Evolutionary conservation across 805 yeast species (phyloP).

Genomic region (Candida saitoana): DNA sequence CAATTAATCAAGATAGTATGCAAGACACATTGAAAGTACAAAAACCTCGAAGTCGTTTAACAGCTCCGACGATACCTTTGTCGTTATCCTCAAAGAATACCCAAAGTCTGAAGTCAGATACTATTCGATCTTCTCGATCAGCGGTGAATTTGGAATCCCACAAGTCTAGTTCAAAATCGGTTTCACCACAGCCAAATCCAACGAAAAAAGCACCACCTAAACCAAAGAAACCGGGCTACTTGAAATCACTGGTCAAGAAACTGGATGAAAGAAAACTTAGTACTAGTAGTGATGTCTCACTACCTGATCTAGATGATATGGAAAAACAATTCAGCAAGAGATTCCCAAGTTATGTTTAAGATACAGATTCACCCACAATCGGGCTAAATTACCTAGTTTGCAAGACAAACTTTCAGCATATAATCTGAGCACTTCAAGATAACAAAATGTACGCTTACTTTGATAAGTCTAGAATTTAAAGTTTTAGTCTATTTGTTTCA

Average conservation of each 20-base stretch:
- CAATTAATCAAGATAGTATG: conserved; percentile 21
- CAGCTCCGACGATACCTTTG: conserved; percentile 37
- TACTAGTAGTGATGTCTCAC: conserved; percentile 37
- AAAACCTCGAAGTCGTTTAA: conserved; percentile 5
- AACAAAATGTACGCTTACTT: too few relatives aligned
- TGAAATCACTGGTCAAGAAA: conserved; percentile 31
- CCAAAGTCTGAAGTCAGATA: background rate
- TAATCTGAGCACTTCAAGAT: too few relatives aligned
- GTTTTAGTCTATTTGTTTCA: too few relatives aligned
- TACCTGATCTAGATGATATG: conserved; percentile 55
- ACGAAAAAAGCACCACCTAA: conserved; percentile 52
- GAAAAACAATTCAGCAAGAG: conserved; percentile 54
- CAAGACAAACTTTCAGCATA: too few relatives aligned
- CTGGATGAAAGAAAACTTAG: conserved; percentile 24
- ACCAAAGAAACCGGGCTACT: conserved; percentile 59
- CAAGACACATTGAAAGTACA: conserved; percentile 1
- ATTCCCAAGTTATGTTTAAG: conserved; percentile 58
- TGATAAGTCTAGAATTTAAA: too few relatives aligned
- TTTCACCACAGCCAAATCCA: conserved; percentile 1
- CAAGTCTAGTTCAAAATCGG: background rate
- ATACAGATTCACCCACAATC: too few relatives aligned
- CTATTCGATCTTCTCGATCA: background rate
- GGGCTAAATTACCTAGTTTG: too few relatives aligned
- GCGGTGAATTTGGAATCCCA: background rate
- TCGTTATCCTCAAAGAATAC: conserved; percentile 20